phyloP scores from a whole-genome alignment of 352 stramenopile genomes.

The Phytophthora vignae region DNA sequence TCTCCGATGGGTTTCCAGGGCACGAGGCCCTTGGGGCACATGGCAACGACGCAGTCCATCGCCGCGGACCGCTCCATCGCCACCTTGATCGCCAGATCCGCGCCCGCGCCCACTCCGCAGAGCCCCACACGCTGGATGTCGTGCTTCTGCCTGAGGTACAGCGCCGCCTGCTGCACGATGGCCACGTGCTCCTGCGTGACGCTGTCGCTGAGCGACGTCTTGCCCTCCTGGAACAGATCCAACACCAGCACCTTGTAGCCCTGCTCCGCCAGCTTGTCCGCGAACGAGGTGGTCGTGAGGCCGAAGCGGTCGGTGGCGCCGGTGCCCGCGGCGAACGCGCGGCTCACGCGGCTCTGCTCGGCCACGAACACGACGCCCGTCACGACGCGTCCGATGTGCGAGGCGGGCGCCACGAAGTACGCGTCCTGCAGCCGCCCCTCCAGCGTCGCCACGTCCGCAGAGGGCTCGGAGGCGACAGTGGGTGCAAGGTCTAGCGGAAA shows the following conservation, averaged over 20 bases:
- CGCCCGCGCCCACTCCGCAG: constrained; percentile 69
- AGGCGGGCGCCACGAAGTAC: constrained; percentile 77
- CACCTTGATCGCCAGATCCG: constrained; percentile 75
- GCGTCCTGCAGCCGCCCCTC: constrained; percentile 41
- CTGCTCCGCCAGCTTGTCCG: constrained; percentile 88
- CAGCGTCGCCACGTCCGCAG: not conserved
- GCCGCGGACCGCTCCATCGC: constrained; percentile 47
- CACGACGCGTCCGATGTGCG: constrained; percentile 86
- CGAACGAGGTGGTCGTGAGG: constrained; percentile 74
- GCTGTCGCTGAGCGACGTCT: constrained; percentile 13
- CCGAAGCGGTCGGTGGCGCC: constrained; percentile 49
- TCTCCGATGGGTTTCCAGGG: constrained; percentile 37
- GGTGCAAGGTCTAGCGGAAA: constrained; percentile 41
- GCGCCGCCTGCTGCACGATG: constrained; percentile 54
- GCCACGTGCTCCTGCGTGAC: constrained; percentile 35
- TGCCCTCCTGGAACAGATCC: constrained; percentile 49
- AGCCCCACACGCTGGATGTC: constrained; percentile 80
- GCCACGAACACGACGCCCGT: constrained; percentile 82
- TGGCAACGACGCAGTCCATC: constrained; percentile 73
- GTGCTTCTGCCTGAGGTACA: constrained; percentile 74
- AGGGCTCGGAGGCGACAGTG: constrained; percentile 7
- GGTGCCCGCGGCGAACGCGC: constrained; percentile 32
- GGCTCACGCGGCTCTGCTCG: constrained; percentile 46
- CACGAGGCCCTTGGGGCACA: constrained; percentile 71
- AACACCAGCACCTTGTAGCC: constrained; percentile 89